Evolutionary conservation across 2,329 filamentous ascomycete genomes (phyloP).

Genomic region (Fusarium equiseti): DNA sequence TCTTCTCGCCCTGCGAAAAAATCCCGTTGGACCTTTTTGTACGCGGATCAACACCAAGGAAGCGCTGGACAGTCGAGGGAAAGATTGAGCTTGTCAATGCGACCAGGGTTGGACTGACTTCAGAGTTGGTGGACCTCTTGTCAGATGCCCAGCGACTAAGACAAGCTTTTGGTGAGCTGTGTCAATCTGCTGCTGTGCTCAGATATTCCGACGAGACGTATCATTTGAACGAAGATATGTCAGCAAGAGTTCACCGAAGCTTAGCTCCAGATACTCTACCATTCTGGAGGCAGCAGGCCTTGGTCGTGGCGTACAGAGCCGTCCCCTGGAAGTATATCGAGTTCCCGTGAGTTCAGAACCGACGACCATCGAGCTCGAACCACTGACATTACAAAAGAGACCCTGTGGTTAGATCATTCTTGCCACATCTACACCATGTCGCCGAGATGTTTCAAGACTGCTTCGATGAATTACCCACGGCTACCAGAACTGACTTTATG

Average conservation of each 20-base stretch:
- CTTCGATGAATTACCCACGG: conserved; percentile 25
- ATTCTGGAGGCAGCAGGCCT: conserved; percentile 38
- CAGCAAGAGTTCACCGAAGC: conserved; percentile 23
- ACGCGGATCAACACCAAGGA: conserved; percentile 43
- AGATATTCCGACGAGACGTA: conserved; percentile 31
- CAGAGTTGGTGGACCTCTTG: conserved; percentile 22
- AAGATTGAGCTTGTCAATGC: conserved; percentile 47
- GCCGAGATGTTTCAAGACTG: conserved; percentile 29
- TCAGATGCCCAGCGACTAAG: conserved; percentile 24
- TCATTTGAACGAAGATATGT: conserved; percentile 36
- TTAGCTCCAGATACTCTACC: conserved; percentile 22
- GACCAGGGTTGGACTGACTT: conserved; percentile 45
- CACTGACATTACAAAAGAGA: conserved; percentile 30
- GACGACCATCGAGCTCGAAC: conserved; percentile 4
- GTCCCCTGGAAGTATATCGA: conserved; percentile 45
- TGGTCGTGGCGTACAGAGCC: conserved; percentile 37
- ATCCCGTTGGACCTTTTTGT: conserved; percentile 38
- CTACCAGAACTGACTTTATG: conserved; percentile 36
- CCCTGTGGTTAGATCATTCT: conserved; percentile 27
- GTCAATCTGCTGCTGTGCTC: conserved; percentile 17
- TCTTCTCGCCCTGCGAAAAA: conserved; percentile 37
- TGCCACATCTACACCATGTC: conserved; percentile 38
- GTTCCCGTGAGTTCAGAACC: conserved; percentile 33
- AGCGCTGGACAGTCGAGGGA: conserved; percentile 37
- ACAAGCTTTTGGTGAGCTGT: conserved; percentile 28